phyloP scores from a whole-genome alignment of 1,284 basidiomycete genomes.

The Leccinum insigne region DNA sequence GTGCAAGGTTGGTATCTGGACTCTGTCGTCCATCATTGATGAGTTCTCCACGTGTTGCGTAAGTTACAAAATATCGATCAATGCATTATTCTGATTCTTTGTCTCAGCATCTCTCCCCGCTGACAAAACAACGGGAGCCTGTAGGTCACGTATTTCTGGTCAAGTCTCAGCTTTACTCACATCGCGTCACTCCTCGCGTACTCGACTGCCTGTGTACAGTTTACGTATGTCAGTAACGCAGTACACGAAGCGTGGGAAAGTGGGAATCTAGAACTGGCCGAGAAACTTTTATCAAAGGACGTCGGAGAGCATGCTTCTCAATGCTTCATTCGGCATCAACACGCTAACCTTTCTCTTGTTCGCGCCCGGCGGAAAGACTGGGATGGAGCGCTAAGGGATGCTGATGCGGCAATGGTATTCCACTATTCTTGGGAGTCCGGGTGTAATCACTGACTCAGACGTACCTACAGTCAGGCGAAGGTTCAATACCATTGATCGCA shows the following conservation, averaged over 20 bases:
- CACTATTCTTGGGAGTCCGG: neutral
- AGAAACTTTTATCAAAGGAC: slow-evolving; percentile 1
- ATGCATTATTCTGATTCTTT: neutral
- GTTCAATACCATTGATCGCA: neutral
- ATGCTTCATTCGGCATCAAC: neutral
- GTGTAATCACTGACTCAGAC: neutral
- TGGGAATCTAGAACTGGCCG: neutral
- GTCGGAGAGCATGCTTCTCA: neutral
- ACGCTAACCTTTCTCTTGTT: slow-evolving; percentile 9
- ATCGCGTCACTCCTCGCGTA: neutral
- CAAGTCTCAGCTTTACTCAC: neutral
- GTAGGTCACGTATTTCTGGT: slow-evolving; percentile 1
- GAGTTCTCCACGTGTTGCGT: slow-evolving; percentile 2
- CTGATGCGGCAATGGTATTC: neutral
- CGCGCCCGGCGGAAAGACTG: neutral
- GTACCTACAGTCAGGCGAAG: neutral
- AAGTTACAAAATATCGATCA: neutral
- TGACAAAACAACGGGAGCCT: neutral
- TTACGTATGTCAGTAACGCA: slow-evolving; percentile 5
- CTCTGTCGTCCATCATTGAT: neutral
- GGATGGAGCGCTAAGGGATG: slow-evolving; percentile 6
- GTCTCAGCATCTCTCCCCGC: slow-evolving; percentile 5
- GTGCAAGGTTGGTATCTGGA: neutral
- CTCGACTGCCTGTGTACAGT: slow-evolving; percentile 1
- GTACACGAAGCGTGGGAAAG: slow-evolving; percentile 1